These are phyloP conservation scores for Beauveria bassiana DNA, from an alignment of 2,329 filamentous ascomycete genomes.

Conservation along the genomic window DNA sequence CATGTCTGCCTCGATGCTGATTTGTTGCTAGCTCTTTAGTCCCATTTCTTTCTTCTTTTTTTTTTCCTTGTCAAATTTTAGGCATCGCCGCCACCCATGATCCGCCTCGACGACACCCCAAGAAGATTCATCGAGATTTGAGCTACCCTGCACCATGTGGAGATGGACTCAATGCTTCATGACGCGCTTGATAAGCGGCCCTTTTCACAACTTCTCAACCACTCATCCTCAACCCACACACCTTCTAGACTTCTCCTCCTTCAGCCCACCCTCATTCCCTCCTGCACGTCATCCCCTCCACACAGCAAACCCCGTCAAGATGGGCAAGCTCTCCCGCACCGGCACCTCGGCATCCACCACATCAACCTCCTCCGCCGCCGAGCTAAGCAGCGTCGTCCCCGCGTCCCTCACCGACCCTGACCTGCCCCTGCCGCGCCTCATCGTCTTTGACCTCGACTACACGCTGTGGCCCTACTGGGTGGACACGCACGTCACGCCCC, in stretches of 20 bases:
- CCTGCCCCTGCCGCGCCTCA: constrained; percentile 68
- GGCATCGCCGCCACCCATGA: too few species aligned
- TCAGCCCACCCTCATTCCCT: too few species aligned
- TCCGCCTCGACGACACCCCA: too few species aligned
- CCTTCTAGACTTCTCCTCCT: too few species aligned
- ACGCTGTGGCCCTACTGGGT: constrained; percentile 99
- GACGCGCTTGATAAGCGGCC: not conserved
- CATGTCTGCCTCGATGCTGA: too few species aligned
- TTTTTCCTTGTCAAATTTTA: too few species aligned
- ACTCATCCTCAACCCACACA: too few species aligned
- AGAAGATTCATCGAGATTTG: not conserved
- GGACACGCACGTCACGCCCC: constrained; percentile 79
- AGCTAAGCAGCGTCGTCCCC: constrained; percentile 19
- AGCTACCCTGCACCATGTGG: not conserved
- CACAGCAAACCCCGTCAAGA: not conserved
- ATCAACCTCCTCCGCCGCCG: constrained; percentile 15
- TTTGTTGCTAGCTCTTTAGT: too few species aligned
- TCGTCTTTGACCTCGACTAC: constrained; percentile 96
- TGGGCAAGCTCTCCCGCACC: constrained; percentile 7
- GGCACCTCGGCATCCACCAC: constrained; percentile 13
- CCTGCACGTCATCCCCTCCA: not conserved
- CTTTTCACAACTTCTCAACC: not conserved
- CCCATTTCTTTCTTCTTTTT: too few species aligned
- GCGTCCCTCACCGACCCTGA: constrained; percentile 40
- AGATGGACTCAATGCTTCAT: not conserved